Base-by-base conservation (phyloP, 2,329 filamentous ascomycete genomes). In the Botrytis sinoallii region DNA sequence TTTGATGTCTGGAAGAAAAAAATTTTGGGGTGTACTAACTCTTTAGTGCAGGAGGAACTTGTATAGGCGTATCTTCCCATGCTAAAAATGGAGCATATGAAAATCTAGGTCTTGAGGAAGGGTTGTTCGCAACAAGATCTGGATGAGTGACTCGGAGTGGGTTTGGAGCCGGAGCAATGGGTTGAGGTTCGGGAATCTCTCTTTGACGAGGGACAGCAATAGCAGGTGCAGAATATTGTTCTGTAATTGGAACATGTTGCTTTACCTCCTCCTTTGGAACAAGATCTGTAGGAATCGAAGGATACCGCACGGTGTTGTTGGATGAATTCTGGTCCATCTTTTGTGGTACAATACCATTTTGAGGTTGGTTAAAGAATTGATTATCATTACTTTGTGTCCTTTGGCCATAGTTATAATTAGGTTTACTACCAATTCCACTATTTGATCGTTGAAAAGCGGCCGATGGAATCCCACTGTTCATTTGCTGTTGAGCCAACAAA, bases 41-140 rank as follows among this genome's bases (percentile, higher is more conserved):
- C 72, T 81, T 81, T 40, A 79, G 71, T 38, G 77, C 77, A 69
- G 77, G 73, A 22, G 76, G 73, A 44, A 81, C 74, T 35, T 78
- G 75, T 48, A 80, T 61, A 40, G 77, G 76, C 18, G 72, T 74
- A 61, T 78, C 75, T 14, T 78, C 76, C 75, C 78, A 79, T 29
- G 71, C 61, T 22, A 81, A 57, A 60, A 77, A 81, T 4, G 80
- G 79, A 29, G 80, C 80, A 73, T 77, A 75, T 8, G 75, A 71
- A 66, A 81, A 75, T 14, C 74, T 74, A 68, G 75, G 78, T 42
- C 74, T 72, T 63, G 77, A 74, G 32, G 79, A 77, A 29, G 38
- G 59, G 44, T 75, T 76, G 42, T 75, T 75, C 29, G 75, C 59
- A 40, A 77, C 66, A 35, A 81, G 44, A 22, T 79, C 78, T 38